Evolutionary conservation across 2,329 filamentous ascomycete species (phyloP), one percentile per base, ranked within the genome.

Genomic region (Fusarium mangiferae): DNA sequence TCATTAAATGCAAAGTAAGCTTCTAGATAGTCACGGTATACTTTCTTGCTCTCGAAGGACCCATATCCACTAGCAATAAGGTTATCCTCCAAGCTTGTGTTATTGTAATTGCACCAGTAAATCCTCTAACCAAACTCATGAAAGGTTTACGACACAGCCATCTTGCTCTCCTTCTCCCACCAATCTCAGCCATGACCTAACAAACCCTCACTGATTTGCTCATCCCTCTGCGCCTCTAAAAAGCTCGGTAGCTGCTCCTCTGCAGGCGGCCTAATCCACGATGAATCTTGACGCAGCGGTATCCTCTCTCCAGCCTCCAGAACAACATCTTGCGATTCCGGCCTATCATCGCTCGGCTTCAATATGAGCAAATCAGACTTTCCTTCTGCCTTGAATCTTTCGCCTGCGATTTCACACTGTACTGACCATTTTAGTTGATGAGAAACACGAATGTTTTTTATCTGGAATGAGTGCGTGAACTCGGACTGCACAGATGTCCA

Each of bases 391-490:
- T 41, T 35, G 13, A 68, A 51, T 2, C 15, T 12, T 17, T 70
- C 33, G 0, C 63, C 68, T 0, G 35, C 46, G 3, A 77, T 17
- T 14, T 68, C 60, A 4, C 39, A 10, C 0, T n/a, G 6, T 2
- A 76, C 1, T 4, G 7, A 33, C 78, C 78, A 81, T 9, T 62
- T 68, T 0, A 80, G 13, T 3, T 30, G 48, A 44, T 81, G 78
- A 0, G 38, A 66, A 6, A 80, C 73, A 5, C 57, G 66, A 24
- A 81, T 77, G 28, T 78, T 81, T 55, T 78, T 79, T 1, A 75
- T 79, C 5, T 18, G 18, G 17, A 30, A 52, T 63, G 60, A 81
- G 76, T 79, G 77, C 3, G 45, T 64, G 7, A 80, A 66, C 14
- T 33, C 46, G 13, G 26, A 17, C 0, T 62, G 22, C 0, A 38